phyloP scores from a whole-genome alignment of 768 basidiomycete species.

The Pulveroboletus frians region DNA sequence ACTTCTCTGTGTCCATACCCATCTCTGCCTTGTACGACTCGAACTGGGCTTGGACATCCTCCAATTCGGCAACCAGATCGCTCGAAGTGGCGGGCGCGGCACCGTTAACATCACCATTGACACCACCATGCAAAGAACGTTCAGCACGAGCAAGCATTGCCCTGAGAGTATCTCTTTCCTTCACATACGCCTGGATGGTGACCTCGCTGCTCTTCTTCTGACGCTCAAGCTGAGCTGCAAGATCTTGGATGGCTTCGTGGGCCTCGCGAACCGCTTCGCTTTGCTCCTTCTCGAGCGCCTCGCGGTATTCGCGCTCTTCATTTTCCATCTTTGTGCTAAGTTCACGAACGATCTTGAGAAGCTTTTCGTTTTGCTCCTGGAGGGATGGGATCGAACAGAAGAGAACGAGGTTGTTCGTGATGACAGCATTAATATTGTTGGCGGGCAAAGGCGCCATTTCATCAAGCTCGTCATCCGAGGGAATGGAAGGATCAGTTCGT shows the following conservation, averaged over 20 bases:
- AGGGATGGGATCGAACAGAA: constrained; percentile 75
- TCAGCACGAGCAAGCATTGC: constrained; percentile 61
- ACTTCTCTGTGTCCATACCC: constrained; percentile 63
- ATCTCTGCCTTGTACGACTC: constrained; percentile 79
- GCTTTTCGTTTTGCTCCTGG: constrained; percentile 89
- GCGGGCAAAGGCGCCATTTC: constrained; percentile 42
- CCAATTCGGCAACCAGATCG: constrained; percentile 56
- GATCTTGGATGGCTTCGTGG: constrained; percentile 75
- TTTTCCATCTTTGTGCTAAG: constrained; percentile 81
- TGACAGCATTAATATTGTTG: constrained; percentile 68
- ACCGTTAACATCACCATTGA: constrained; percentile 34
- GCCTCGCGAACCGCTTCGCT: constrained; percentile 81
- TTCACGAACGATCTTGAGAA: constrained; percentile 78
- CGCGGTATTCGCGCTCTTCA: constrained; percentile 73
- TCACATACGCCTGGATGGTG: constrained; percentile 75
- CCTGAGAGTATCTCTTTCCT: constrained; percentile 83
- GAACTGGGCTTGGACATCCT: constrained; percentile 73
- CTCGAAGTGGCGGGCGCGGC: constrained; percentile 15
- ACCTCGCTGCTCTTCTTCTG: constrained; percentile 67
- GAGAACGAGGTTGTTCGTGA: constrained; percentile 83
- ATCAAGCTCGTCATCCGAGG: constrained; percentile 57
- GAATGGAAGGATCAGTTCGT: constrained; percentile 79
- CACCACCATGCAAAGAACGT: constrained; percentile 14
- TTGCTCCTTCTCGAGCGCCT: constrained; percentile 66
- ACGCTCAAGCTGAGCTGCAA: constrained; percentile 72